These are phyloP conservation scores for Chalciporus sp. DNA, from an alignment of 1,284 basidiomycete genomes.

Conservation along the genomic window DNA sequence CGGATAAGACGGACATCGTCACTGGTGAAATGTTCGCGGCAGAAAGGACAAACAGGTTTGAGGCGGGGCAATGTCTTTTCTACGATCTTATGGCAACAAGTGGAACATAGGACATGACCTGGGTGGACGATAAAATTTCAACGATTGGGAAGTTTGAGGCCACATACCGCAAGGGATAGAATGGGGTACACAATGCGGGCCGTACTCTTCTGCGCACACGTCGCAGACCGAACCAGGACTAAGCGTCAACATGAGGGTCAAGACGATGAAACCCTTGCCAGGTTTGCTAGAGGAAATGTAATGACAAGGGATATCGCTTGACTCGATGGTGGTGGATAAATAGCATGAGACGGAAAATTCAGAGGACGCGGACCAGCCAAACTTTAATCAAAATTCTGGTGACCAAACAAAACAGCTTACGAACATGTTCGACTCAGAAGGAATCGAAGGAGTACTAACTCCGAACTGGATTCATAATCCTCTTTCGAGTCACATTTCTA, in stretches of 20 bases:
- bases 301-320: slow-evolving; percentile 37
- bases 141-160: slow-evolving; percentile 6
- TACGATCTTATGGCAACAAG: slow-evolving; percentile 74
- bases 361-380: slow-evolving; percentile 2
- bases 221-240: slow-evolving; percentile 79
- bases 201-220: slow-evolving; percentile 83
- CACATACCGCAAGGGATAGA: slow-evolving; percentile 74
- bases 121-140: slow-evolving; percentile 16
- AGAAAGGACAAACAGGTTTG: slow-evolving; percentile 75
- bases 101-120: slow-evolving; percentile 78
- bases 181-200: slow-evolving; percentile 69
- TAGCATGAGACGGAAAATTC: slow-evolving; percentile 35
- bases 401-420: slow-evolving; percentile 33
- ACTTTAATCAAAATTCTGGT: slow-evolving; percentile 16
- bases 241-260: slow-evolving; percentile 70
- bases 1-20: slow-evolving; percentile 73
- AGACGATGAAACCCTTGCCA: slow-evolving; percentile 40
- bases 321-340: slow-evolving; percentile 38
- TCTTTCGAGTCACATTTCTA: slow-evolving; percentile 15
- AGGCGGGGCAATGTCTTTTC: slow-evolving; percentile 73
- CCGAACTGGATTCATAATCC: slow-evolving; percentile 21
- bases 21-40: slow-evolving; percentile 68
- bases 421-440: not conserved
- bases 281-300: slow-evolving; percentile 34
- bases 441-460: slow-evolving; percentile 12